phyloP scores from a whole-genome alignment of 2,329 filamentous ascomycete genomes.

The Exophiala sp. region DNA sequence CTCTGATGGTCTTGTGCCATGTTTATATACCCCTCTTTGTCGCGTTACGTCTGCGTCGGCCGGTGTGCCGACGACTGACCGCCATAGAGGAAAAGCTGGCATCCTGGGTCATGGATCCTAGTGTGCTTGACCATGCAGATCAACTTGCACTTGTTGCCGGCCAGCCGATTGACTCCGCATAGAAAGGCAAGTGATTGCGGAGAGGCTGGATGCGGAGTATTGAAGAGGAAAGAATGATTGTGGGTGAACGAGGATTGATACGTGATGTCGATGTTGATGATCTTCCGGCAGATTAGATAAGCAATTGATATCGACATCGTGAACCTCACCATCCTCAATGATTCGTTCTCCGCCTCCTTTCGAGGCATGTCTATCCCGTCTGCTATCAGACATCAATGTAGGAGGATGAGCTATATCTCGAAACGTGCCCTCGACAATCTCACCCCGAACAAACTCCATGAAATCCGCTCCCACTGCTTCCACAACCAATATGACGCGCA shows the following conservation, averaged over 20 bases:
- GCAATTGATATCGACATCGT: no score
- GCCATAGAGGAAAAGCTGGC: not conserved
- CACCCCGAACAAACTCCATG: slow-evolving; percentile 12
- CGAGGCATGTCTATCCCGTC: not conserved
- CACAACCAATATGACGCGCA: slow-evolving; percentile 21
- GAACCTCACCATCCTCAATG: no score
- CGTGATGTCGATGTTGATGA: no score
- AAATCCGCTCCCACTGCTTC: slow-evolving; percentile 21
- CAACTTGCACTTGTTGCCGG: not conserved
- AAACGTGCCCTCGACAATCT: slow-evolving; percentile 16
- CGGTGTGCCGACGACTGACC: not conserved
- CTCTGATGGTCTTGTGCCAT: not conserved
- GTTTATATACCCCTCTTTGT: not conserved
- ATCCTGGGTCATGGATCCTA: no score
- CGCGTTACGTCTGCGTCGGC: not conserved
- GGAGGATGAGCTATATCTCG: slow-evolving; percentile 7
- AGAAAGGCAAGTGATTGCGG: not conserved
- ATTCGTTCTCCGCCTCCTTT: not conserved
- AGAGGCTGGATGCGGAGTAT: not conserved
- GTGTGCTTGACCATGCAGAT: not conserved
- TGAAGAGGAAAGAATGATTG: not conserved
- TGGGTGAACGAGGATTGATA: no score
- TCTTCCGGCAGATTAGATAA: no score
- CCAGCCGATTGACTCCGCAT: not conserved
- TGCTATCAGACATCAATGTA: not conserved